Conservation (phyloP, 176 grass and related monocot genomes). For the Thalia dealbata region DNA sequence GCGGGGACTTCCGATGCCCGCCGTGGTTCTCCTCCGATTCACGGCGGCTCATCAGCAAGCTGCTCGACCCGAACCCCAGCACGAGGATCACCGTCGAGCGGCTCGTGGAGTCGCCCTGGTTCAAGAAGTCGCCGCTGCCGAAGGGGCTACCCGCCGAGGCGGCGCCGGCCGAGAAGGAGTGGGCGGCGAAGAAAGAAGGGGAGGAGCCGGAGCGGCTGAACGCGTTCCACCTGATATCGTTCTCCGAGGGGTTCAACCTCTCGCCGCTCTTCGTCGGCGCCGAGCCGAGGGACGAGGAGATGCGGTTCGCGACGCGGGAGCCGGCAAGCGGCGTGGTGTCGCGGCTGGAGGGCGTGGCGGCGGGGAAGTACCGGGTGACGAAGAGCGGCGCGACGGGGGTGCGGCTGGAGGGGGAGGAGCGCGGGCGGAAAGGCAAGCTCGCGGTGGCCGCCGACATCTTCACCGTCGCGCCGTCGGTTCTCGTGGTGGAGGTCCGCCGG, state of each 20-base stretch:
- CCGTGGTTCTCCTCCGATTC: constrained; percentile 22
- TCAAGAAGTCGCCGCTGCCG: not conserved
- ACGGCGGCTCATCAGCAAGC: constrained; percentile 8
- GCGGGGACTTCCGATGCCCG: constrained; percentile 16
- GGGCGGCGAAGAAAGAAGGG: constrained; percentile 6
- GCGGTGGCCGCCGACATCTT: constrained; percentile 9
- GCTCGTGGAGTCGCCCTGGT: constrained; percentile 14
- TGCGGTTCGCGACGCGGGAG: constrained; percentile 15
- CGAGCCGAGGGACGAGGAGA: not conserved
- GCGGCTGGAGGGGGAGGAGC: constrained; percentile 9
- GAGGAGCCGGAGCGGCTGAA: constrained; percentile 15
- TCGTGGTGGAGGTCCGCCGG: constrained; percentile 6
- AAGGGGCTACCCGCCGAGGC: not conserved
- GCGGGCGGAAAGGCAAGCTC: constrained; percentile 15
- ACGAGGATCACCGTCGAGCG: constrained; percentile 8
- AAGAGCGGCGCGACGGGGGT: constrained; percentile 16
- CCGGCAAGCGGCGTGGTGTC: constrained; percentile 9
- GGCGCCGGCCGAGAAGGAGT: not conserved
- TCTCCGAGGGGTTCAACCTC: constrained; percentile 17
- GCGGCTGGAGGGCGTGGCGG: constrained; percentile 14
- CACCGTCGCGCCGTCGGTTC: constrained; percentile 16
- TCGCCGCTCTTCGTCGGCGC: constrained; percentile 7
- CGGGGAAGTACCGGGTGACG: constrained; percentile 16
- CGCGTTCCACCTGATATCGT: constrained; percentile 17
- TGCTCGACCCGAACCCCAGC: constrained; percentile 17